Base-by-base conservation (phyloP, 2,329 filamentous ascomycete species). In the Zasmidium angulare region DNA sequence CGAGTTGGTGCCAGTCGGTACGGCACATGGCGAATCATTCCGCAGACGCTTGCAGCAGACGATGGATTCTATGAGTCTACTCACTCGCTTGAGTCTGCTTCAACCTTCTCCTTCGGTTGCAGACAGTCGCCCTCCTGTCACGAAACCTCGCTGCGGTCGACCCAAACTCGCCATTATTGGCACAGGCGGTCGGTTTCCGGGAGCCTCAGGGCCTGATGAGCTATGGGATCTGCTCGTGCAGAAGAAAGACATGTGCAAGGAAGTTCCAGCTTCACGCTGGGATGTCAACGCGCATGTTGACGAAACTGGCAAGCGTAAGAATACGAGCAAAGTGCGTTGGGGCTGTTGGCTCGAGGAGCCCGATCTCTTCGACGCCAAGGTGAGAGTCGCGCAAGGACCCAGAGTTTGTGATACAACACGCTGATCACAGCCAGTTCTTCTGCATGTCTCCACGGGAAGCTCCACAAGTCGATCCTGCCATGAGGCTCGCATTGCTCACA, bases 201-300 rank as follows among this genome's bases (percentile, higher is more conserved):
- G 62, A 2, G 56, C 65, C 19, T 56, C 62, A 1, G 64, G 56
- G n/a, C 62, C 57, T 36, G 61, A 68, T 3, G 56, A 57, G 9
- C 67, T 70, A 51, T 70, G 67, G 66, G 53, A 69, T 20, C 23
- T 69, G 7, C 51, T 69, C 11, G 47, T 60, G 23, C 36, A 61
- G 17, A 63, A 63, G 17, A 23, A 61, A 14, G 65, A 67, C 29
- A 60, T 61, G 19, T 55, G 56, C 40, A 60, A 61, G 31, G 40
- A 58, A 24, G 60, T 67, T 4, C 66, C 66, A 10, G 60, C 56
- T 1, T 52, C 59, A 20, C 63, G 65, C 7, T 79, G 74, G 55
- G 69, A 78, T 54, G 43, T 69, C 0, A 56, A 71, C 2, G 66
- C 68, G 0, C 74, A 78, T 3, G 78, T 82, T 24, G 73, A 78